Base-by-base conservation (phyloP, 2,329 filamentous ascomycete genomes). In the Aspergillus viridinutans region DNA sequence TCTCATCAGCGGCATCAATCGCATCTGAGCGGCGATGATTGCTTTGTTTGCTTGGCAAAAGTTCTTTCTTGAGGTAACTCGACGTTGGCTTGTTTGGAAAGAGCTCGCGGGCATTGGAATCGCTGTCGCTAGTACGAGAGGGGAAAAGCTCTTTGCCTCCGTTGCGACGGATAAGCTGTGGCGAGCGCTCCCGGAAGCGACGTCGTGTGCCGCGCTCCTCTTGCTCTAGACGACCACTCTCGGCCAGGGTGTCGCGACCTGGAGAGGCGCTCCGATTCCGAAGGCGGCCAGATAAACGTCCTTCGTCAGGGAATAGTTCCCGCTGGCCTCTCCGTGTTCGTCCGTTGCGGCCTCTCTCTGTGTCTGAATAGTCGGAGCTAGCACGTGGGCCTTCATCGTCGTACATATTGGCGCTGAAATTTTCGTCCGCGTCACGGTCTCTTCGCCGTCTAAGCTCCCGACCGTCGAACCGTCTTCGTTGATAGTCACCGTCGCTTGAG, bases 331-430 rank as follows among this genome's bases (percentile, higher is more conserved):
- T 60, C 48, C 69, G 60, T 59, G 70, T 68, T n/a, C 72, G 70
- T 53, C 62, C 53, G 49, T 64, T 58, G 48, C 67, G 64, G 53
- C 66, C 63, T 55, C 69, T 66, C 8, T 69, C 72, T 25, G 69
- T 56, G 52, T 70, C 66, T 7, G 67, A 67, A 23, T 64, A 63
- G 49, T 70, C 69, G 7, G 66, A 62, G 21, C 64, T 63, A 17
- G 58, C 63, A 47, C 20, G 8, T 45, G 61, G 64, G 42, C 75
- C 75, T 58, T 84, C 83, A 66, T 96, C 91, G 62, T 94, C 91
- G 73, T 95, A 96, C 79, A 96, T 88, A 67, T 84, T 89, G 38
- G 86, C 89, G 65, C 89, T 85, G 64, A 91, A 93, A 0, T 80
- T 78, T 38, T 82, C 77, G 38, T 81, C 78, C 4, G 84, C 81